phyloP scores from a whole-genome alignment of 202 grass and related monocot genomes.

The Brachypodium distachyon region DNA sequence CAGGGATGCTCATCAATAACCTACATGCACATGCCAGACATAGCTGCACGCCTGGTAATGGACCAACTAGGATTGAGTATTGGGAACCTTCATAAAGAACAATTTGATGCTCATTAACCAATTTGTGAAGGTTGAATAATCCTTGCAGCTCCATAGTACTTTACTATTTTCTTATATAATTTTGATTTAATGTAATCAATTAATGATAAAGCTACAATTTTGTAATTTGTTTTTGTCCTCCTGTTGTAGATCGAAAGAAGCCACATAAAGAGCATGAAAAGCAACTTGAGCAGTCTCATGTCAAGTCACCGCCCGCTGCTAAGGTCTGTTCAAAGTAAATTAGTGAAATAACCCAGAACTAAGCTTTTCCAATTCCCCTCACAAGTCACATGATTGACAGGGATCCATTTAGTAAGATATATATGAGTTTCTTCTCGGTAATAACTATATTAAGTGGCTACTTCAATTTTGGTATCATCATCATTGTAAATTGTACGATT shows the following conservation, averaged over 20 bases:
- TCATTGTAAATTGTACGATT: not conserved
- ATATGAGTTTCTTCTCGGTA: not conserved
- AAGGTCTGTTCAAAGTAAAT: constrained; percentile 26
- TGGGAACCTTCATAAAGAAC: not conserved
- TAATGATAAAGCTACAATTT: not conserved
- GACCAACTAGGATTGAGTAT: not conserved
- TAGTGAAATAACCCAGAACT: not conserved
- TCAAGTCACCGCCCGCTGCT: constrained; percentile 26
- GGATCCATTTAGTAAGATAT: not conserved
- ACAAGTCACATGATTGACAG: not conserved
- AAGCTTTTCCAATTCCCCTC: not conserved
- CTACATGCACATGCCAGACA: not conserved
- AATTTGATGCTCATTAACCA: not conserved
- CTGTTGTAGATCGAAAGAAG: constrained; percentile 40
- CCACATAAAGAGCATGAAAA: constrained; percentile 28
- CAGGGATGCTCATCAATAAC: not conserved
- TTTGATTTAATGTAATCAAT: not conserved
- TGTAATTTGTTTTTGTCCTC: constrained; percentile 1
- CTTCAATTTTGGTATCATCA: not conserved
- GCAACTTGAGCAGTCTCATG: constrained; percentile 28
- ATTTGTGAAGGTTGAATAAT: constrained; percentile 6
- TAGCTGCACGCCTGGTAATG: not conserved
- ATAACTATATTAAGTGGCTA: not conserved
- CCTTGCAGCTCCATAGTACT: not conserved
- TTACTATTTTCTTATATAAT: not conserved